phyloP scores from a whole-genome alignment of 2,329 filamentous ascomycete species.

The Annulohypoxylon truncatum region DNA sequence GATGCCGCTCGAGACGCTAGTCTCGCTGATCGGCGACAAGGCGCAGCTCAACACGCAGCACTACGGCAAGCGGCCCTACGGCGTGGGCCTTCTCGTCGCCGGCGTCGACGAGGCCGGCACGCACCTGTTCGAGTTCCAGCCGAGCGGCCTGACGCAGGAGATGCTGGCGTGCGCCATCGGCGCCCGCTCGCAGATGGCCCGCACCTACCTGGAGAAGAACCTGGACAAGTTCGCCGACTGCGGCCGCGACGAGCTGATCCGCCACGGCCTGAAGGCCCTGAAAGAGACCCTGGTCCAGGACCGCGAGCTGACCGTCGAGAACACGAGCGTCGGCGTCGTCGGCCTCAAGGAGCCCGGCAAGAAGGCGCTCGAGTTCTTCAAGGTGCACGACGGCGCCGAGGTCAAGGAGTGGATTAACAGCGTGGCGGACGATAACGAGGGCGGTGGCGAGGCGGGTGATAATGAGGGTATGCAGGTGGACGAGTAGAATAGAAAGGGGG shows the following conservation, averaged over 20 bases:
- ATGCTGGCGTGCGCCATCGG: conserved; percentile 97
- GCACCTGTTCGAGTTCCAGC: conserved; percentile 98
- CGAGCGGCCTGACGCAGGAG: conserved; percentile 94
- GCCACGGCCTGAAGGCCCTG: conserved; percentile 88
- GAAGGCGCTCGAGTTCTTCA: conserved; percentile 80
- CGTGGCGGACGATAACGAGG: conserved; percentile 67
- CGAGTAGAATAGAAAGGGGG: conserved; percentile 41
- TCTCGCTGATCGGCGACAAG: conserved; percentile 92
- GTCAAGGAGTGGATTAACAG: conserved; percentile 88
- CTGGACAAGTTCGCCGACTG: conserved; percentile 83
- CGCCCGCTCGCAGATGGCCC: conserved; percentile 94
- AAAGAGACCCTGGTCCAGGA: conserved; percentile 98
- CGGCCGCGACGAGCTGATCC: conserved; percentile 85
- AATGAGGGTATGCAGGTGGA: conserved; percentile 62
- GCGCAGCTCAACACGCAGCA: conserved; percentile 98
- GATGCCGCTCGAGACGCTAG: conserved; percentile 89
- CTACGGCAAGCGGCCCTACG: conserved; percentile 96
- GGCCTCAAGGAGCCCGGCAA: conserved; percentile 68
- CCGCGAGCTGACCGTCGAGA: conserved; percentile 96
- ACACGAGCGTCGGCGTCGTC: conserved; percentile 90
- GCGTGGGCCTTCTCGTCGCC: conserved; percentile 90
- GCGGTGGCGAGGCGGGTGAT: conserved; percentile 54
- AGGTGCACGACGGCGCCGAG: conserved; percentile 89
- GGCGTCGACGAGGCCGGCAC: conserved; percentile 94
- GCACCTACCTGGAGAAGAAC: conserved; percentile 95